Conservation (phyloP, 192 early-diverging fungal genomes). For the Chytriomyces sp. region DNA sequence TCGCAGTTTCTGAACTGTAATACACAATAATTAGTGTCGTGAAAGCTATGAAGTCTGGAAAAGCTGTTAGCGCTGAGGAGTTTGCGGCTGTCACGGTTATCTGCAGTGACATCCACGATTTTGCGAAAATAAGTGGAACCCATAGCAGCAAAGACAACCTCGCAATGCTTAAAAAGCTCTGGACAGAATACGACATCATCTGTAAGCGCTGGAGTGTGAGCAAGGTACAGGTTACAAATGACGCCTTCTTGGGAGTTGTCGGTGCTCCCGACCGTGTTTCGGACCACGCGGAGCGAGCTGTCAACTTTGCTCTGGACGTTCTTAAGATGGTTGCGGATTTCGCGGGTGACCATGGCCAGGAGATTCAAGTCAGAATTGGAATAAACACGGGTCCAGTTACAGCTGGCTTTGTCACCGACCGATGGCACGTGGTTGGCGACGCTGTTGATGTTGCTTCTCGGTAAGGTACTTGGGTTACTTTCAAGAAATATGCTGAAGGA, state of each 20-base stretch:
- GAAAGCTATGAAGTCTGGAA: constrained; percentile 43
- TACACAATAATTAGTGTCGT: constrained; percentile 14
- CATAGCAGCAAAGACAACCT: constrained; percentile 40
- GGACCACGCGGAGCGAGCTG: constrained; percentile 39
- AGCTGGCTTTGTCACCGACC: too few species aligned
- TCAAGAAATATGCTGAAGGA: too few species aligned
- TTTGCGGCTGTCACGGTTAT: constrained; percentile 46
- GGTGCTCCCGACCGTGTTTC: constrained; percentile 32
- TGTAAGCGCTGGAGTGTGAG: constrained; percentile 41
- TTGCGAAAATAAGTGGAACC: constrained; percentile 29
- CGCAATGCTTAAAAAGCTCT: constrained; percentile 37
- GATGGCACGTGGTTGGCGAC: too few species aligned
- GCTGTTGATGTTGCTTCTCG: too few species aligned
- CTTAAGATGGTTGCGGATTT: too few species aligned
- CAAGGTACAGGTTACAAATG: constrained; percentile 52
- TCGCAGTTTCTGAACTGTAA: not conserved
- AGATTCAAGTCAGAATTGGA: too few species aligned
- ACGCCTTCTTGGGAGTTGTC: constrained; percentile 34
- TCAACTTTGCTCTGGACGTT: constrained; percentile 32
- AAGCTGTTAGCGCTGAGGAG: constrained; percentile 38
- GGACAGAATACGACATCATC: constrained; percentile 47
- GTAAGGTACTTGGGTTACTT: too few species aligned
- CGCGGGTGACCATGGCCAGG: too few species aligned
- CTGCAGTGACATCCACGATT: constrained; percentile 49
- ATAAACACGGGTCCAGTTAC: too few species aligned